Evolutionary conservation across 805 yeast species (phyloP), one percentile per base, ranked within the genome.

Genomic region (Metschnikowia vanudenii): DNA sequence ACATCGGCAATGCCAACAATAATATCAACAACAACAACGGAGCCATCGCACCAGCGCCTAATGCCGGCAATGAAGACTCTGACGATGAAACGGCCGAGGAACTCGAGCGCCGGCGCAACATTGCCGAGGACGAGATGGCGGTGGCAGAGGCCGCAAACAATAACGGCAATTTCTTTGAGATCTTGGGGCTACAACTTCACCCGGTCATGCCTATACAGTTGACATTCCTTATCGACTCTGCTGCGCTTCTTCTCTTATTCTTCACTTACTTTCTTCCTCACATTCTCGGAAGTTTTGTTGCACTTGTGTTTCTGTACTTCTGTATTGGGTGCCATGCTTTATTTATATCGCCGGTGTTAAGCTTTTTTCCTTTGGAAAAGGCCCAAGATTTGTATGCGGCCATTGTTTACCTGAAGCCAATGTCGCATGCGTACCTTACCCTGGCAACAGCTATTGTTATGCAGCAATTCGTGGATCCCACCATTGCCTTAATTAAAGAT

Each of bases 191-290:
- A 36, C 59, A 58, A 30, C 56, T 71, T 29, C 64, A 67, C 39
- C 32, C 71, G 17, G 46, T 56, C n/a, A 65, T 73, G 11, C 76
- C 76, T 2, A 43, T 72, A 18, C 54, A 65, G 32, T 49, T 71
- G 19, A 61, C 66, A 65, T 29, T 64, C 2, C 28, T 69, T 22
- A 64, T 68, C 38, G 68, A 70, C 46, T 30, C 57, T 10, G 53
- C 66, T 16, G 62, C 69, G 24, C 58, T 71, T 1, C 55, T 65
- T 2, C 75, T 74, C 47, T 56, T 78, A 32, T 62, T 73, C 26
- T 37, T 69, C 12, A 64, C 76, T 0, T 80, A 78, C 53, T 62
- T 75, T 14, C 49, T 78, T 2, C 84, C 85, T 10, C 73, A 78
- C 6, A 54, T 72, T 36, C 37, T 76, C 3, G 85, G 84, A 9